Base-by-base conservation (phyloP, 2,329 filamentous ascomycete species). In the Xylaria sp. region DNA sequence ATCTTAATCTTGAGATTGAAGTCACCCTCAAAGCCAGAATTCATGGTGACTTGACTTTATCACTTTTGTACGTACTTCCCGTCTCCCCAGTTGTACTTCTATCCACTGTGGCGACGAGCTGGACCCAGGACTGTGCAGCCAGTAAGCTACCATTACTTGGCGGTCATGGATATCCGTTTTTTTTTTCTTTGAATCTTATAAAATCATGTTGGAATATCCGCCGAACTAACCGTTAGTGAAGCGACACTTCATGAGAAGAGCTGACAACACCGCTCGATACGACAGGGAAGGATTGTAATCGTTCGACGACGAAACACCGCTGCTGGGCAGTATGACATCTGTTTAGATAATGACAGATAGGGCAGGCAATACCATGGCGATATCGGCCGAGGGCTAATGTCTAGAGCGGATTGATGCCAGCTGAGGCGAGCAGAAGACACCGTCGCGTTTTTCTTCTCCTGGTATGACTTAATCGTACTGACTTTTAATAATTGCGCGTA, bases 1-100 rank as follows among this genome's bases (percentile, higher is more conserved):
- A 96, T 77, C 85, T 94, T 66, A 96, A 96, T 80, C 84, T 96
- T 66, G 93, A 96, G 73, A 86, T 96, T 59, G 93, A 96, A 80
- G 92, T 96, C 70, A 91, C 94, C 75, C 86, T 96, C 70, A 96
- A 96, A 85, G 93, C 93, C 23, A 91, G 91, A 80, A 94, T 96
- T 73, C 90, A 94, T 75, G 94, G 94, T 77, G 94, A 97, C 82
- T 82, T 97, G 72, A 94, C 92, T 41, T 81, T 74, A 4, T 64
- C 72, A 8, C 71, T 74, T 33, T 72, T 74, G 72, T 74, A 73
- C 31, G 72, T 71, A 43, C 54, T 52, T 23, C 54, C 49, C 60
- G 52, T 56, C 59, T 71, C 68, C 71, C 72, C 54, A 68, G 52
- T 52, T 15, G 55, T n/a, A 13, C 72, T 60, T 66, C 49, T 54